Evolutionary conservation across 352 stramenopile species (phyloP).

Genomic region (Pythium chondricola): DNA sequence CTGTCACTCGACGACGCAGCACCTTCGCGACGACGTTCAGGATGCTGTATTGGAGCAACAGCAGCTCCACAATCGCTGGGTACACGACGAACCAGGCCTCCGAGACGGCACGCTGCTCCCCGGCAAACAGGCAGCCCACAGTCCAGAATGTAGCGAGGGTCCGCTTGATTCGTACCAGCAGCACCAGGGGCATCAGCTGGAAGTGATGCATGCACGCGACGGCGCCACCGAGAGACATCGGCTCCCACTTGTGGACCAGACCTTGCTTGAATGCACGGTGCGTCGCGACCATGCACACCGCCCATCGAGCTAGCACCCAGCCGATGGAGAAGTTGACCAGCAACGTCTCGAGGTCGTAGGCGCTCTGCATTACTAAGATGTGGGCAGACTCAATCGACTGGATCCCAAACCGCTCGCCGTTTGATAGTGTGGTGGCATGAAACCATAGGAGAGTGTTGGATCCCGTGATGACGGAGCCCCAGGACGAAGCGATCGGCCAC

Average conservation of each 20-base stretch:
- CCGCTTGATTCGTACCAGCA: conserved; percentile 32
- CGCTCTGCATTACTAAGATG: conserved; percentile 10
- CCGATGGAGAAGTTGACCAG: conserved; percentile 25
- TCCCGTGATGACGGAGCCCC: not conserved
- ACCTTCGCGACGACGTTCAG: conserved; percentile 44
- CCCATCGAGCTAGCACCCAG: conserved; percentile 25
- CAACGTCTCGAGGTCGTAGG: conserved; percentile 27
- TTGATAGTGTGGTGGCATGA: conserved; percentile 15
- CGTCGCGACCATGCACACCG: conserved; percentile 19
- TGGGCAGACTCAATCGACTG: conserved; percentile 3
- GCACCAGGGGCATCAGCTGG: conserved; percentile 30
- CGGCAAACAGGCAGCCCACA: conserved; percentile 28
- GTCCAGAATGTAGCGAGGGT: conserved; percentile 38
- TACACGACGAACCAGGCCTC: conserved; percentile 46
- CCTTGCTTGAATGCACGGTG: conserved; percentile 6
- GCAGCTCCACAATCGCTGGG: conserved; percentile 28
- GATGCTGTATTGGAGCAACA: conserved; percentile 36
- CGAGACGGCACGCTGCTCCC: conserved; percentile 27
- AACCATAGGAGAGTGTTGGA: conserved; percentile 9
- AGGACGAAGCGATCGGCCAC: conserved; percentile 1
- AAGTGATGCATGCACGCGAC: conserved; percentile 33
- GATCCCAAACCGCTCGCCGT: conserved; percentile 17
- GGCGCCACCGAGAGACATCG: conserved; percentile 25
- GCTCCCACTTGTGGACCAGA: conserved; percentile 15
- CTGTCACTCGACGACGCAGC: conserved; percentile 24